phyloP scores from a whole-genome alignment of 371 early-diverging fungal genomes.

The Dinochytrium kinnereticum region DNA sequence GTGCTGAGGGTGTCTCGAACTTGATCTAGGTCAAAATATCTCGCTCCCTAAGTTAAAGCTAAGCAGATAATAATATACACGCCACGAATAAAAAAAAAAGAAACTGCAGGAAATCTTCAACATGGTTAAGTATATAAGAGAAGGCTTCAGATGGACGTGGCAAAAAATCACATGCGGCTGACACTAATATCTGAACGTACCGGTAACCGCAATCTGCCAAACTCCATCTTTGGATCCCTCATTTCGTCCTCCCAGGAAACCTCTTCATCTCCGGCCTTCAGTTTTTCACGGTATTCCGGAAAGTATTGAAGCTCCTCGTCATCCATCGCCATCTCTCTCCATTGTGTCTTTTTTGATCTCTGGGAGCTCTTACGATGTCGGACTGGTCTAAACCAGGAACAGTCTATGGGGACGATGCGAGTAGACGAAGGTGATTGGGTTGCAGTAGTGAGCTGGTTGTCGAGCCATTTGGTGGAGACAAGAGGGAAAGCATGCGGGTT shows the following conservation, averaged over 20 bases:
- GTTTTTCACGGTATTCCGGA: background rate
- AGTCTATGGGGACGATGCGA: background rate
- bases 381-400: background rate
- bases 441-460: background rate
- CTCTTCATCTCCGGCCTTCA: slow-evolving; percentile 3
- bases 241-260: slow-evolving; percentile 4
- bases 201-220: slow-evolving; percentile 1
- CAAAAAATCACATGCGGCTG: background rate
- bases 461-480: slow-evolving; percentile 5
- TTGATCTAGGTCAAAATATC: slow-evolving; percentile 40
- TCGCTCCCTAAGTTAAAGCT: slow-evolving; percentile 30
- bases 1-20: slow-evolving; percentile 35
- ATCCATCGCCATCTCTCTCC: background rate
- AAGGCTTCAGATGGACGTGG: background rate
- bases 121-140: too few relatives aligned
- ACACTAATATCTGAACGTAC: background rate
- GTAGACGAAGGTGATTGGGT: background rate
- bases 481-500: slow-evolving; percentile 3
- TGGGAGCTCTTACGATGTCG: background rate
- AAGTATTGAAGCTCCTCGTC: background rate
- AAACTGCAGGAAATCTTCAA: too few relatives aligned
- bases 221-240: background rate
- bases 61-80: background rate
- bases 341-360: background rate
- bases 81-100: too few relatives aligned